phyloP scores from a whole-genome alignment of 192 early-diverging fungal species.

The Cladochytrium replicatum region DNA sequence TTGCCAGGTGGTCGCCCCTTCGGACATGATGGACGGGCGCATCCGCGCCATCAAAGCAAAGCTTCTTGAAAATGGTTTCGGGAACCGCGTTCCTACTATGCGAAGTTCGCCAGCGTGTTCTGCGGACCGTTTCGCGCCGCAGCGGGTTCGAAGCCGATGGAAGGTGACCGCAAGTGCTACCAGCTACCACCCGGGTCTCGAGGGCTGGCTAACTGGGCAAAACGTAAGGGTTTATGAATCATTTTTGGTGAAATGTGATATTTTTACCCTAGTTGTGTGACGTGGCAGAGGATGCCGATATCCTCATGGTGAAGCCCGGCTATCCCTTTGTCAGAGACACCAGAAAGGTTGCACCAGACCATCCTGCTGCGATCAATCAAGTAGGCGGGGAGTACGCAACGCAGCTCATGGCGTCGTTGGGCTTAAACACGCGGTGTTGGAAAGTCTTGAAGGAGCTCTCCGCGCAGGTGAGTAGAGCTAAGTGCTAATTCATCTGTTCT shows the following conservation, averaged over 20 bases:
- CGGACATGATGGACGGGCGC: slow-evolving; percentile 98
- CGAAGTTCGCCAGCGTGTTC: slow-evolving; percentile 90
- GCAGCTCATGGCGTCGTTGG: slow-evolving; percentile 80
- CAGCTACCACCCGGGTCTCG: slow-evolving; percentile 85
- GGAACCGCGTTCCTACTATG: slow-evolving; percentile 79
- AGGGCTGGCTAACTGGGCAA: slow-evolving; percentile 81
- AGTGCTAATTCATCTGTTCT: too few species aligned
- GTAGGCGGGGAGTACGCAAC: too few species aligned
- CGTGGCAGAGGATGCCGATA: slow-evolving; percentile 87
- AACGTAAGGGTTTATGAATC: too few species aligned
- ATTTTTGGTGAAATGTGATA: too few species aligned
- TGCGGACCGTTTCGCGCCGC: slow-evolving; percentile 98
- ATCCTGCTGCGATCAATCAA: slow-evolving; percentile 94
- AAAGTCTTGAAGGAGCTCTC: slow-evolving; percentile 68
- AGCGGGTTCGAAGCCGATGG: slow-evolving; percentile 81
- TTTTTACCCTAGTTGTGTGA: slow-evolving; percentile 46
- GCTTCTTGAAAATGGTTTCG: slow-evolving; percentile 60
- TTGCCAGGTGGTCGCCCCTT: slow-evolving; percentile 85
- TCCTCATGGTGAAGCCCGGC: slow-evolving; percentile 97
- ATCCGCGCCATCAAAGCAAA: slow-evolving; percentile 86
- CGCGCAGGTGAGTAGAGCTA: slow-evolving; percentile 63
- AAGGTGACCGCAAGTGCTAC: slow-evolving; percentile 89
- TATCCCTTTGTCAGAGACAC: slow-evolving; percentile 82
- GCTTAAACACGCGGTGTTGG: slow-evolving; percentile 73
- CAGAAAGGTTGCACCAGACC: slow-evolving; percentile 46